Conservation (phyloP, 2,329 filamentous ascomycete genomes). For the Fusarium sp. region DNA sequence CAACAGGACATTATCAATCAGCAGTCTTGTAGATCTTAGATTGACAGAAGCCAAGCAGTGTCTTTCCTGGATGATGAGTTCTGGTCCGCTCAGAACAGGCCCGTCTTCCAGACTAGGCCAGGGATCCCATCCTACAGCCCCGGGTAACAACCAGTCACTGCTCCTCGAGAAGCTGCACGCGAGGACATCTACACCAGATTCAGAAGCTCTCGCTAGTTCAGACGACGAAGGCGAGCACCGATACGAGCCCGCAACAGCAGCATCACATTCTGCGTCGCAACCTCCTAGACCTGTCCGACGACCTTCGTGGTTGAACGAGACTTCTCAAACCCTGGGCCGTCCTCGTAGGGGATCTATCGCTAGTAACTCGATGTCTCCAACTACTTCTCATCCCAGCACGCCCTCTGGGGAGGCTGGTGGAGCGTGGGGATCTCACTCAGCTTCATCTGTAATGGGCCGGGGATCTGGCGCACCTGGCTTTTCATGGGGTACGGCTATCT, state of each 20-base stretch:
- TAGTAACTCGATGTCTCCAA: constrained; percentile 79
- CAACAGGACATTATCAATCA: not conserved
- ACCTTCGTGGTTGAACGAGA: constrained; percentile 88
- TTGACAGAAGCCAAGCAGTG: constrained; percentile 19
- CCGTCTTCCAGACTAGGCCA: constrained; percentile 62
- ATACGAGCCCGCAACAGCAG: constrained; percentile 60
- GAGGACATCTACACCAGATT: constrained; percentile 89
- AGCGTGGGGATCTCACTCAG: constrained; percentile 64
- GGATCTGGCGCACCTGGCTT: constrained; percentile 63
- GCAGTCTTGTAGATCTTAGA: not conserved
- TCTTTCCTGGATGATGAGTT: constrained; percentile 57
- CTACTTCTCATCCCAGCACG: constrained; percentile 81
- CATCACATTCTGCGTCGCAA: constrained; percentile 47
- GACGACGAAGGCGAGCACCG: constrained; percentile 87
- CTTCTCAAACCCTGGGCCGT: constrained; percentile 68
- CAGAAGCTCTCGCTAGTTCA: constrained; percentile 90
- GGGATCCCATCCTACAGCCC: constrained; percentile 54
- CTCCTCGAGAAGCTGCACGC: constrained; percentile 80
- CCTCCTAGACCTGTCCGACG: constrained; percentile 73
- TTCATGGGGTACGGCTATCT: constrained; percentile 82
- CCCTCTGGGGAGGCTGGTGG: constrained; percentile 72
- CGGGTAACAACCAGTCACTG: constrained; percentile 69
- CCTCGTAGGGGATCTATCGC: constrained; percentile 81
- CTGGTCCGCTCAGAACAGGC: constrained; percentile 59
- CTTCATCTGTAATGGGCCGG: constrained; percentile 60